Evolutionary conservation across 2,329 filamentous ascomycete genomes (phyloP), one percentile per base, ranked within the genome.

Genomic region (Cladosporium sp.): DNA sequence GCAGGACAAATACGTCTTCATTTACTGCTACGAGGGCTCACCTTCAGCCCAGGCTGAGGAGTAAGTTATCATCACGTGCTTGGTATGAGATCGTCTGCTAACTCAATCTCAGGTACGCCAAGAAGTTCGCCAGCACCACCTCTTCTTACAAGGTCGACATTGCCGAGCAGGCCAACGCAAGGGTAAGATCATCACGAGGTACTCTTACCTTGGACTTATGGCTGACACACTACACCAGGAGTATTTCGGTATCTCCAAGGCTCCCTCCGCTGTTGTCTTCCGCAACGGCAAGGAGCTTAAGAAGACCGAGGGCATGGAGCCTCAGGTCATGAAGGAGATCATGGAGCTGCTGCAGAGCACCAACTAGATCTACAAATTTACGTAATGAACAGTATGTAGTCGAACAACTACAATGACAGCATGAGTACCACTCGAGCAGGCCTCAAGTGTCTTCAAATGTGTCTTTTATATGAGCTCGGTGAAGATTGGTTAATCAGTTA

Each of bases 1-100:
- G 56, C 66, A 71, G 67, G 74, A 67, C 68, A 73, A 74, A 59
- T 74, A 73, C 62, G 74, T 76, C 64, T 69, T 76, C 66, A 72
- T 76, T 68, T 72, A 74, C 68, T 70, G 68, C 49, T 72, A 76
- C 70, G 70, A 73, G 59, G 70, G 69, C 59, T 63, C 67, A 3
- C 61, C 72, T 34, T 68, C 68, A 4, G 46, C 67, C 7, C 65
- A 69, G 18, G 74, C 74, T n/a, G 70, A 73, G 36, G 71, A 73
- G 74, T 76, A 69, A 65, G 72, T 26, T 8, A 13, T 49, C 13
- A 16, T 30, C 26, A 30, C 25, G 32, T 53, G 49, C 11, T 18
- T 28, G n/a, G 16, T 18, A 18, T 30, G 18, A 21, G 4, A 1
- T 2, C 39, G 2, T 11, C 26, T 1, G 30, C 54, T 60, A 11